Conservation (phyloP, 331 rosid species). For the Quercus lobata region DNA sequence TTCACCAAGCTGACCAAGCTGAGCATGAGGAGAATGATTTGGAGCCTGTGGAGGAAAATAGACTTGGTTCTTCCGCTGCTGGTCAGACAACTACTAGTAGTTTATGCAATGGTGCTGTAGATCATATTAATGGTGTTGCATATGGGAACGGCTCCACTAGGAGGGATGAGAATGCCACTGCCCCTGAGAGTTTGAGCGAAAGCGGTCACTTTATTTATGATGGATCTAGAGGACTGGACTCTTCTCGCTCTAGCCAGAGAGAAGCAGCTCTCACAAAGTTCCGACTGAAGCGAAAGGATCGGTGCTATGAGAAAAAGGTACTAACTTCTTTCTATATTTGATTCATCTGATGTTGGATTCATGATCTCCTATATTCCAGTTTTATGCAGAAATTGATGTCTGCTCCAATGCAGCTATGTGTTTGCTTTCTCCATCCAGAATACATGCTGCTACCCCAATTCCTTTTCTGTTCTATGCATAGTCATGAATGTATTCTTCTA, state of each 20-base stretch:
- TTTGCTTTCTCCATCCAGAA: not conserved
- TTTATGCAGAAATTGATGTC: no score
- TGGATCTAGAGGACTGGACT: constrained; percentile 29
- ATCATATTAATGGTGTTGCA: constrained; percentile 21
- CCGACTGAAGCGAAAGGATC: constrained; percentile 62
- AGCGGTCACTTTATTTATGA: constrained; percentile 22
- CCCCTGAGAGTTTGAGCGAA: not conserved
- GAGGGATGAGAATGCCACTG: not conserved
- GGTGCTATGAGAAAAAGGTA: constrained; percentile 77
- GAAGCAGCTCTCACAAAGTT: constrained; percentile 72
- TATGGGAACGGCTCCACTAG: constrained; percentile 33
- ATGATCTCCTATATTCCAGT: no score
- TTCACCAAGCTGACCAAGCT: constrained; percentile 15
- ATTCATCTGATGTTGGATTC: not conserved
- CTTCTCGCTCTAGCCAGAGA: constrained; percentile 50
- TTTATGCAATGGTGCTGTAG: constrained; percentile 29
- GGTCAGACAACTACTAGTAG: constrained; percentile 30
- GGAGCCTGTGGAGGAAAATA: constrained; percentile 18
- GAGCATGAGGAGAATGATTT: constrained; percentile 18
- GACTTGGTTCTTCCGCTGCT: constrained; percentile 39
- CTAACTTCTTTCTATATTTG: not conserved
- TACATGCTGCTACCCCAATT: not conserved
- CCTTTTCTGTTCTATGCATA: not conserved
- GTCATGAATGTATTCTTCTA: not conserved
- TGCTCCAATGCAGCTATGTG: not conserved